phyloP scores from a whole-genome alignment of 345 rosid genomes.

The Gossypium herbaceum region DNA sequence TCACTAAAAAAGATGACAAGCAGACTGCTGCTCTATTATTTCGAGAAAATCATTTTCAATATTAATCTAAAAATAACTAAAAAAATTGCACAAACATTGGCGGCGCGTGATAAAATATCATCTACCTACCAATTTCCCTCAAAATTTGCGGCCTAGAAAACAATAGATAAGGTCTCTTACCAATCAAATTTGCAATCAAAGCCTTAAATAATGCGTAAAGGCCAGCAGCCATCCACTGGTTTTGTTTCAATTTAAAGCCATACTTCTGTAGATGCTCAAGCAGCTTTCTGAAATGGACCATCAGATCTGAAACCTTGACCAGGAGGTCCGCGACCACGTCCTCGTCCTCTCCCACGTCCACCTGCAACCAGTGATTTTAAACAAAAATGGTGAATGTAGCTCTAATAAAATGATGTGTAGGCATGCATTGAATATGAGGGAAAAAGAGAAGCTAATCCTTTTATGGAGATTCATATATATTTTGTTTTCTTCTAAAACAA shows the following conservation, averaged over 20 bases:
- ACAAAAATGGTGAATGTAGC: neutral
- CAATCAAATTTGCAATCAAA: neutral
- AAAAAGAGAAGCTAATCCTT: neutral
- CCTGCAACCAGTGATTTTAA: conserved; percentile 13
- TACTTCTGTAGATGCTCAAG: conserved; percentile 10
- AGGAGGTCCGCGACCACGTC: conserved; percentile 1
- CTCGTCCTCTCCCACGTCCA: conserved; percentile 25
- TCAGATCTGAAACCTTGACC: conserved; percentile 15
- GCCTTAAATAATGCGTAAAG: neutral
- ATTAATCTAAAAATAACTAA: neutral
- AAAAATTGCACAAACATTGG: conserved; percentile 18
- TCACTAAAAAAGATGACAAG: too few relatives aligned
- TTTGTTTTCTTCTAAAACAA: neutral
- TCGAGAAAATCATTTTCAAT: neutral
- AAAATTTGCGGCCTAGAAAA: conserved; percentile 17
- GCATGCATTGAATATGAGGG: neutral
- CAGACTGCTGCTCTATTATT: conserved; percentile 21
- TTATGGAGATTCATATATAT: neutral
- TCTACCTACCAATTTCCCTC: conserved; percentile 14
- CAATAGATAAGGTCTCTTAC: neutral
- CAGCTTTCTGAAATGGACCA: conserved; percentile 1
- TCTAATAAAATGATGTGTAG: neutral
- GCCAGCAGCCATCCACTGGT: conserved; percentile 8
- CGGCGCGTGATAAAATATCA: neutral
- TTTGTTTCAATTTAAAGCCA: neutral